Evolutionary conservation across 148 eudicot genomes (phyloP).

Genomic region (Selenicereus undatus): DNA sequence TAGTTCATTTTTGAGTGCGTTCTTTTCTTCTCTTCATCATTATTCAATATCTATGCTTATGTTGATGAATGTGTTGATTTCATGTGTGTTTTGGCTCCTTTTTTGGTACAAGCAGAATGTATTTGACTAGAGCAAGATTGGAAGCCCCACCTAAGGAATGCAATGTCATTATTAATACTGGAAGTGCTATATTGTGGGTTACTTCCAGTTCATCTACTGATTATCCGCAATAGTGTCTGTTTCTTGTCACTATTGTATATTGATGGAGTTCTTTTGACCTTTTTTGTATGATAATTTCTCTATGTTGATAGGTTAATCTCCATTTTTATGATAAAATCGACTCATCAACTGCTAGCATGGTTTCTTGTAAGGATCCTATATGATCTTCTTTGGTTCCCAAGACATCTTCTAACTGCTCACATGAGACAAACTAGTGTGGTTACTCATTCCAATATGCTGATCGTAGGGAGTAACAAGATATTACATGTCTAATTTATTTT

Average conservation of each 20-base stretch:
- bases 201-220: constrained; percentile 67
- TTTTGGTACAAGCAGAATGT: constrained; percentile 44
- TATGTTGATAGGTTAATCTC: constrained; percentile 61
- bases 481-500: constrained; percentile 70
- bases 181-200: constrained; percentile 93
- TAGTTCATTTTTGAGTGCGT: neutral
- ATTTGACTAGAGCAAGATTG: constrained; percentile 74
- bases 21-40: neutral
- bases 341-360: constrained; percentile 61
- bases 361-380: constrained; percentile 70
- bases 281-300: constrained; percentile 2
- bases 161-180: constrained; percentile 96
- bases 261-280: neutral
- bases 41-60: no score
- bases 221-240: constrained; percentile 80
- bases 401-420: constrained; percentile 53
- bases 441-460: constrained; percentile 79
- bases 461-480: constrained; percentile 81
- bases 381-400: constrained; percentile 59
- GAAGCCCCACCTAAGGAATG: constrained; percentile 86
- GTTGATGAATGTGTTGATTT: neutral
- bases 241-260: constrained; percentile 13
- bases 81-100: neutral
- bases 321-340: constrained; percentile 58
- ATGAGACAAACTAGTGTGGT: constrained; percentile 58